Base-by-base conservation (phyloP, 2,329 filamentous ascomycete genomes). In the Fusarium sp. region DNA sequence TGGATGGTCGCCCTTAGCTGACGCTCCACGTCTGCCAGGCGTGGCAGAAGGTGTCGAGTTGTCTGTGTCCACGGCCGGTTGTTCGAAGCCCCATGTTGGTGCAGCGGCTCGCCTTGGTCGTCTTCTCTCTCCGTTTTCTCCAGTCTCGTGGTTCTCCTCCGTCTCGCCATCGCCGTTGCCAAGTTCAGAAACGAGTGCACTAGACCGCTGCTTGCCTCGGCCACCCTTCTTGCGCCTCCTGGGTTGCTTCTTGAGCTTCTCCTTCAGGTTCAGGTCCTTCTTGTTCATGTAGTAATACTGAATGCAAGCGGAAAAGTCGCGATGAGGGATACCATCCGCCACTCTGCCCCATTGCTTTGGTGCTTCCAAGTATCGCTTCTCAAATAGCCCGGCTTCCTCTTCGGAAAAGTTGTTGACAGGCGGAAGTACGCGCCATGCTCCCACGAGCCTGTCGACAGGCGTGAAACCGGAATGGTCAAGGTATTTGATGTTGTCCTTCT, bases 271-370 rank as follows among this genome's bases (percentile, higher is more conserved):
- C 47, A 91, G 89, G 56, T 91, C 88, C 83, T 92, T 93, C 84
- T 91, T 97, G 80, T 92, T 94, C 71, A 94, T 87, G 81, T 97
- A 97, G 82, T 97, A 97, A 81, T 95, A 95, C 79, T 95, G 92
- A 76, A 97, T 97, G 81, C 93, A 95, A 56, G 93, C 90, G 74
- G 93, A 92, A 82, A 94, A 95, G 77, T 93, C 91, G 27, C 94
- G 90, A 33, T 88, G 87, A 1, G 89, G 88, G 7, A 96, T 84
- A 27, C 88, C 87, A 68, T 93, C 90, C 6, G 94, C 92, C 67
- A 97, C 91, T 76, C 90, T 91, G 66, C 93, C 93, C 93, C 93
- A 97, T 79, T 95, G 93, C 86, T 97, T 97, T 0, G 93, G 93
- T 67, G 89, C 90, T 70, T 94, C 92, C 60, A 94, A 87, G 78